Evolutionary conservation across 2,329 filamentous ascomycete genomes (phyloP), one percentile per base, ranked within the genome.

Genomic region (Nectriaceae sp.): DNA sequence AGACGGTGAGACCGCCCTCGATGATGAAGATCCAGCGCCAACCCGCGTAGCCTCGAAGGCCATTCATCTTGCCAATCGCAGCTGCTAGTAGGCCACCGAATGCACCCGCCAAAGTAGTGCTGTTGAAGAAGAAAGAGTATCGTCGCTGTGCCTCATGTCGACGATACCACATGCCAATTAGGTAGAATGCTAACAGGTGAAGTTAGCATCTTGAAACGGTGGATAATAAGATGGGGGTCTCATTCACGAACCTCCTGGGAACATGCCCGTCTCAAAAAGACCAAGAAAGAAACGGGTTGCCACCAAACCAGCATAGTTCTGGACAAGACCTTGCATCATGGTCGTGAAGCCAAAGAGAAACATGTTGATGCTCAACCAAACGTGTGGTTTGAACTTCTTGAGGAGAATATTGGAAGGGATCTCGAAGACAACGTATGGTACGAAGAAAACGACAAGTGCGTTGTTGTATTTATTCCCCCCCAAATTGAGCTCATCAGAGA

Each of bases 101-200:
- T 0, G 90, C 89, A 24, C 89, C 89, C 1, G 89, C 89, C 3
- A 93, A 74, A 0, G 86, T 88, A 1, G 89, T 92, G 21, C 80
- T 89, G 62, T 82, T 85, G 76, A 97, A 97, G 77, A 97, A 97
- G 75, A 97, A 92, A 15, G 86, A 89, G 72, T 92, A 97, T 22
- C 94, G 85, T 63, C 90, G 90, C 70, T 97, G 93, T 2, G 92
- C 90, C 71, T 97, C 94, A 38, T 77, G 77, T 50, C 93, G 84
- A 50, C 86, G 85, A 62, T 97, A 99, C 91, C 89, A 95, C 85
- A 93, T 93, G 49, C 89, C 84, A 52, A 91, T 84, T 6, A 92
- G 73, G 63, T 91, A 88, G 64, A 88, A 79, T 42, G 71, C 75
- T 72, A 40, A 75, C 18, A 16, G 18, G 13, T 16, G 21, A 1